A percentile compares a stretch with the other conserved stretches of the same genome.
phyloP scores from a whole-genome alignment of 768 basidiomycete species.

The Leccinum sublutescens region DNA sequence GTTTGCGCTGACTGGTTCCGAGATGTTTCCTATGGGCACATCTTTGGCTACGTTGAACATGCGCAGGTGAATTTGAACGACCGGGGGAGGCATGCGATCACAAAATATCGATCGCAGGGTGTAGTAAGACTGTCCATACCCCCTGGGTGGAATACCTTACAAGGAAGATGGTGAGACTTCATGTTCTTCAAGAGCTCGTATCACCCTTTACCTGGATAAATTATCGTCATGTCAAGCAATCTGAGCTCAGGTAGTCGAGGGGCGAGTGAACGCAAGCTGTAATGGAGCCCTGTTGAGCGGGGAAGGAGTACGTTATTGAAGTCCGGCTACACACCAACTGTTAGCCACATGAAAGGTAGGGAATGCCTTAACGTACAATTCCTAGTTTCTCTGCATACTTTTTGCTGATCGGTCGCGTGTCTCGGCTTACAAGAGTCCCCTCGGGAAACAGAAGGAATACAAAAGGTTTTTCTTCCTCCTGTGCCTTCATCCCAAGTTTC shows the following conservation, averaged over 20 bases:
- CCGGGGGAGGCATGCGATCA: conserved; percentile 76
- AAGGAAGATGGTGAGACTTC: conserved; percentile 1
- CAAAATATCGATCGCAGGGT: conserved; percentile 88
- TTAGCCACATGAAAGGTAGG: conserved; percentile 13
- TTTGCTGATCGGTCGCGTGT: conserved; percentile 82
- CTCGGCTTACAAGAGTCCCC: conserved; percentile 86
- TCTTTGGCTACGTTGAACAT: conserved; percentile 65
- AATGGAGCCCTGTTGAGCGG: conserved; percentile 87
- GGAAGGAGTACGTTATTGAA: conserved; percentile 82
- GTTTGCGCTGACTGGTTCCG: conserved; percentile 32
- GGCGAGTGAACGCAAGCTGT: conserved; percentile 76
- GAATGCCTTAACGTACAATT: conserved; percentile 58
- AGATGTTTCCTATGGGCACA: conserved; percentile 68
- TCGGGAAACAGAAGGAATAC: conserved; percentile 92
- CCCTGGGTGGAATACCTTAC: conserved; percentile 70
- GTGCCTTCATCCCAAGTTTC: conserved; percentile 65
- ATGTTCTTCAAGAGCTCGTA: not conserved
- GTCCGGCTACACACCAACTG: conserved; percentile 54
- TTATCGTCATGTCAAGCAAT: conserved; percentile 87
- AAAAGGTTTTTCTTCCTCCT: conserved; percentile 65
- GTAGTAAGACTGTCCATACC: conserved; percentile 87
- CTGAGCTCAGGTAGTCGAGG: conserved; percentile 75
- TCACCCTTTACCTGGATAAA: conserved; percentile 73
- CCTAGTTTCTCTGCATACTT: conserved; percentile 87
- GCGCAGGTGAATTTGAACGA: conserved; percentile 84